Evolutionary conservation across 1,284 basidiomycete genomes (phyloP), one percentile per base, ranked within the genome.

Genomic region (Heterobasidion occidentale): DNA sequence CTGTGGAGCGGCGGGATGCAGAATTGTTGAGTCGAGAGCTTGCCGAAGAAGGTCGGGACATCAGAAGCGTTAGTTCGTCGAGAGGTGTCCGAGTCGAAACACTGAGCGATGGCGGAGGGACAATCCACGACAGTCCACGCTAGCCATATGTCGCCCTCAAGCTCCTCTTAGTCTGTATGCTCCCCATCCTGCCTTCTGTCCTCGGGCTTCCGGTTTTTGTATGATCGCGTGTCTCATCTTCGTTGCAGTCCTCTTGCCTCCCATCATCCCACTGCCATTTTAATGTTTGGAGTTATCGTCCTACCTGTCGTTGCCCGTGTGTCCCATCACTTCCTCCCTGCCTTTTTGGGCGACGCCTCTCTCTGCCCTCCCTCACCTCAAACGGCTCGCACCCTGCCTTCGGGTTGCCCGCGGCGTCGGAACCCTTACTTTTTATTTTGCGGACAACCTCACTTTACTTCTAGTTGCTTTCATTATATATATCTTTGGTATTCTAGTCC

Each of bases 1-100:
- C 72, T 47, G 69, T 70, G 20, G 71, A 72, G 38, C 71, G 73
- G 54, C 73, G 70, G 53, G 73, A 76, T 47, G 74, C 75, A 52
- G 68, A 75, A 55, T 65, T 88, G 54, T 70, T 90, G 50, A 83
- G 75, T 64, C 76, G 83, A 60, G 86, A 90, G 69, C 70, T 92
- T 51, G 88, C 88, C 17, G 89, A 91, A 69, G 90, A 92, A 68
- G 90, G 89, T 27, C 74, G 87, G 60, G 89, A 90, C 68, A 87
- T 92, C 53, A 74, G 88, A 64, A 90, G 87, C 68, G 89, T 92
- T 34, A 76, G 81, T 63, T 88, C 85, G 45, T 86, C 84, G 62
- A 77, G 89, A 65, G 88, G 86, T 46, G 87, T 90, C 56, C 79
- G 74, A 64, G 86, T 92, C 58, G 88, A 91, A 68, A 84, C 84